Evolutionary conservation across 148 eudicot genomes (phyloP).

Genomic region (Beta vulgaris): DNA sequence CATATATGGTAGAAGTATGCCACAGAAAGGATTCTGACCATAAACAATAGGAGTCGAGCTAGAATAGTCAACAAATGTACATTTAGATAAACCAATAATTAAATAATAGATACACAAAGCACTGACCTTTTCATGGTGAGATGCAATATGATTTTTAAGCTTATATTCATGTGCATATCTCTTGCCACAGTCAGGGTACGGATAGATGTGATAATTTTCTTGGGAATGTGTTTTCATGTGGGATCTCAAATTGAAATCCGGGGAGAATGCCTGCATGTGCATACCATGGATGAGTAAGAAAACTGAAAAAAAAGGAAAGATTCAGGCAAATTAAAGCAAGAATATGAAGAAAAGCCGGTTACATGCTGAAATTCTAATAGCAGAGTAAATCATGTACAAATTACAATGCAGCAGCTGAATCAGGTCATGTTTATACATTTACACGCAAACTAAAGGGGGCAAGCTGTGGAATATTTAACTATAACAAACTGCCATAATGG

Average conservation of each 20-base stretch:
- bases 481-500: not conserved
- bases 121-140: constrained; percentile 88
- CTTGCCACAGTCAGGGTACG: constrained; percentile 89
- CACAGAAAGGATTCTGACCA: not conserved
- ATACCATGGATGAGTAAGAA: constrained; percentile 21
- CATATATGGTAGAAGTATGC: no score
- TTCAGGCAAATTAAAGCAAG: not conserved
- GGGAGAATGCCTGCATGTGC: constrained; percentile 77
- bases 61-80: not conserved
- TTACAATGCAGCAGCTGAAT: not conserved
- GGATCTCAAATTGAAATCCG: constrained; percentile 95
- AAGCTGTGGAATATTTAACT: not conserved
- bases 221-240: constrained; percentile 99
- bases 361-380: not conserved
- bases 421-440: not conserved
- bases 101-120: not conserved
- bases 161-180: constrained; percentile 96
- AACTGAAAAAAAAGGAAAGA: not conserved
- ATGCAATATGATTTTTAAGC: constrained; percentile 74
- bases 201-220: constrained; percentile 93
- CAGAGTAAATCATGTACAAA: not conserved
- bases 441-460: not conserved
- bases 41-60: not conserved
- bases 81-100: not conserved
- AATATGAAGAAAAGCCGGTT: not conserved